These are phyloP conservation scores for Boletus mariae DNA, from an alignment of 1,284 basidiomycete genomes.

Conservation along the genomic window DNA sequence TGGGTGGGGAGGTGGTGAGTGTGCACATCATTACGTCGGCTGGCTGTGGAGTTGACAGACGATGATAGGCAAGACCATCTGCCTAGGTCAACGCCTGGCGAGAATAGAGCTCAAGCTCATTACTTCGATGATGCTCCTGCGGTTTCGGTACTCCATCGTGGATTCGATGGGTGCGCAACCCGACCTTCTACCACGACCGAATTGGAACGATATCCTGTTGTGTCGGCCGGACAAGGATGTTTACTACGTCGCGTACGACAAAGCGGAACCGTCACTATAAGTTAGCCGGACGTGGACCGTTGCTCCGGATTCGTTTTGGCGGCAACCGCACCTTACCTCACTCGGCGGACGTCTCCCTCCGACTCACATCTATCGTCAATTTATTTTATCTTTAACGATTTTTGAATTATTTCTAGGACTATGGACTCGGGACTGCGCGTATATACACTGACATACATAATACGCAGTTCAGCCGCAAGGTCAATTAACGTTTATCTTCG, in stretches of 20 bases:
- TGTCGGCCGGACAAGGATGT: conserved; percentile 56
- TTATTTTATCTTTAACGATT: conserved; percentile 25
- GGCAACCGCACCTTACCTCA: conserved; percentile 13
- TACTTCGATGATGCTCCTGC: conserved; percentile 58
- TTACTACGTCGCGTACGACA: conserved; percentile 49
- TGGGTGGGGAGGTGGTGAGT: conserved; percentile 74
- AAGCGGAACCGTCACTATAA: conserved; percentile 17
- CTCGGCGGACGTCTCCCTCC: conserved; percentile 10
- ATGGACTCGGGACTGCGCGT: conserved; percentile 16
- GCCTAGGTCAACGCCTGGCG: conserved; percentile 68
- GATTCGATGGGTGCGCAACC: conserved; percentile 46
- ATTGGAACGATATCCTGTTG: conserved; percentile 71
- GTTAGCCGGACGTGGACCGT: conserved; percentile 29
- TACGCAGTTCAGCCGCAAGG: background rate
- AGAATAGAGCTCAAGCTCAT: conserved; percentile 68
- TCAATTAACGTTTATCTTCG: background rate
- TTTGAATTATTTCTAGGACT: conserved; percentile 13
- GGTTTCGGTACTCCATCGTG: conserved; percentile 54
- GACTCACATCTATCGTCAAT: conserved; percentile 1
- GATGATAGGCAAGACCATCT: conserved; percentile 56
- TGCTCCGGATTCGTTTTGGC: conserved; percentile 10
- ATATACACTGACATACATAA: conserved; percentile 5
- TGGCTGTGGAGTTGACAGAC: conserved; percentile 12
- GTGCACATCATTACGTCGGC: conserved; percentile 21
- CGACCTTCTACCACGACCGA: conserved; percentile 50